These are phyloP conservation scores for Triticum aestivum DNA, from an alignment of 176 grass and related monocot species.

Conservation along the genomic window IWGSC_CS_RefSeq_v2.1 NC_057799.1:21126620-21127119, in stretches of 20 bases:
- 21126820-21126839: background rate
- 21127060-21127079: background rate
- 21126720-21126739: constrained; percentile 22
- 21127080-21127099: background rate
- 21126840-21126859: background rate
- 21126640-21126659: constrained; percentile 2
- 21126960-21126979: background rate
- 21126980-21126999: background rate
- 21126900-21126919: background rate
- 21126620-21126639: background rate
- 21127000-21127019: background rate
- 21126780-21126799: constrained; percentile 41
- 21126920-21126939: background rate
- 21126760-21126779: constrained; percentile 33
- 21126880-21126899: background rate
- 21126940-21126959: background rate
- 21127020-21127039: background rate
- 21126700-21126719: background rate
- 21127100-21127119: background rate
- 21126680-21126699: background rate
- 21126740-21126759: constrained; percentile 37
- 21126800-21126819: constrained; percentile 38
- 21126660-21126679: background rate
- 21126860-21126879: background rate
- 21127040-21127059: background rate